Evolutionary conservation across 2,329 filamentous ascomycete genomes (phyloP).

Genomic region (Fusarium sp.): DNA sequence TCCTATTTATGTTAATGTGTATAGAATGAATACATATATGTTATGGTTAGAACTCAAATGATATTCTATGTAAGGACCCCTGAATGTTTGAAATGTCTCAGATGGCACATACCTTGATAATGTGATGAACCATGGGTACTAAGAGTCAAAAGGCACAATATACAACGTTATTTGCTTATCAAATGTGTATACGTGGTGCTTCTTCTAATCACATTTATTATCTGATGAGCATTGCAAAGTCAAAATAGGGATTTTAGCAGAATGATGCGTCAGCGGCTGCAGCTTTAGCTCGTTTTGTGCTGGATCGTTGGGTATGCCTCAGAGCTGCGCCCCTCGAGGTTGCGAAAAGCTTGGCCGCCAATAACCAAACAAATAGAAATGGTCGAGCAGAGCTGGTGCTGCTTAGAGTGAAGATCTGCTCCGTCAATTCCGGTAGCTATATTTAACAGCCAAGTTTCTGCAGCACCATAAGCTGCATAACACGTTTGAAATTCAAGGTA

Average conservation of each 20-base stretch:
- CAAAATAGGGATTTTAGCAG: slow-evolving; percentile 8
- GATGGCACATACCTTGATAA: not conserved
- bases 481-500: not conserved
- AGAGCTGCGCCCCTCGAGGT: too few species aligned
- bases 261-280: slow-evolving; percentile 35
- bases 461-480: not conserved
- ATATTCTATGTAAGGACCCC: slow-evolving; percentile 8
- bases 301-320: slow-evolving; percentile 16
- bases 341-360: too few species aligned
- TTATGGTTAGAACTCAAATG: slow-evolving; percentile 6
- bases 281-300: slow-evolving; percentile 13
- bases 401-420: too few species aligned
- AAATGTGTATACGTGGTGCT: not conserved
- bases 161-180: not conserved
- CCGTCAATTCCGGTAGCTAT: too few species aligned
- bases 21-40: slow-evolving; percentile 24
- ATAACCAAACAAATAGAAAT: too few species aligned
- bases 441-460: too few species aligned
- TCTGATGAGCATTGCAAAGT: not conserved
- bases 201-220: not conserved
- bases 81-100: not conserved
- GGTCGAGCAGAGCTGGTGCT: too few species aligned
- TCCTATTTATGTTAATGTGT: slow-evolving; percentile 17
- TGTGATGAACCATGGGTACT: not conserved
- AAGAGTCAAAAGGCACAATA: not conserved